Evolutionary conservation across 2,329 filamentous ascomycete species (phyloP).

Genomic region (Paraphaeosphaeria minitans): DNA sequence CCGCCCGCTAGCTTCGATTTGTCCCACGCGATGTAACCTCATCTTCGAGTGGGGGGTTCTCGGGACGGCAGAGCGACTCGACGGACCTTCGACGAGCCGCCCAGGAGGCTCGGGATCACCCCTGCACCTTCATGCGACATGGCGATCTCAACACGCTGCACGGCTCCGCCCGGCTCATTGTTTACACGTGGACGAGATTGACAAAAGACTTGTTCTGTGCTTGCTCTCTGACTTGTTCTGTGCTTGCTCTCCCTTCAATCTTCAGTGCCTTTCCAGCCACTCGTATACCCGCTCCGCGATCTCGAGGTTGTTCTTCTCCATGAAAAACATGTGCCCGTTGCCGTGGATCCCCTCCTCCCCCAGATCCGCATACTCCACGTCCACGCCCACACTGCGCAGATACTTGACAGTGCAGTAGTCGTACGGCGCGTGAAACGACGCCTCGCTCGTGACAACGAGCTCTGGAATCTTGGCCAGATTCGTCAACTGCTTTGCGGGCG

Average conservation of each 20-base stretch:
- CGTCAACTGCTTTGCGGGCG: slow-evolving; percentile 51
- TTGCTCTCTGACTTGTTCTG: too few species aligned
- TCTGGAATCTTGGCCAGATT: slow-evolving; percentile 57
- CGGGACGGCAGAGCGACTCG: not conserved
- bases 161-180: too few species aligned
- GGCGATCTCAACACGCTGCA: too few species aligned
- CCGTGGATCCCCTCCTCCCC: slow-evolving; percentile 67
- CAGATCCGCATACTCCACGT: slow-evolving; percentile 31
- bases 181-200: too few species aligned
- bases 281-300: slow-evolving; percentile 22
- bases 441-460: slow-evolving; percentile 58
- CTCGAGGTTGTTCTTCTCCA: slow-evolving; percentile 39
- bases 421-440: slow-evolving; percentile 60
- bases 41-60: not conserved
- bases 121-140: not conserved
- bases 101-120: not conserved
- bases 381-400: slow-evolving; percentile 51
- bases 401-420: slow-evolving; percentile 62
- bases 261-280: slow-evolving; percentile 15
- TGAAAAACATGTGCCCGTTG: slow-evolving; percentile 50
- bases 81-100: not conserved
- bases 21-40: not conserved
- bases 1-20: not conserved
- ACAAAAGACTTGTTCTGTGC: too few species aligned
- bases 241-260: too few species aligned